Evolutionary conservation across 331 rosid genomes (phyloP).

Genomic region (Quercus tomentella): DNA sequence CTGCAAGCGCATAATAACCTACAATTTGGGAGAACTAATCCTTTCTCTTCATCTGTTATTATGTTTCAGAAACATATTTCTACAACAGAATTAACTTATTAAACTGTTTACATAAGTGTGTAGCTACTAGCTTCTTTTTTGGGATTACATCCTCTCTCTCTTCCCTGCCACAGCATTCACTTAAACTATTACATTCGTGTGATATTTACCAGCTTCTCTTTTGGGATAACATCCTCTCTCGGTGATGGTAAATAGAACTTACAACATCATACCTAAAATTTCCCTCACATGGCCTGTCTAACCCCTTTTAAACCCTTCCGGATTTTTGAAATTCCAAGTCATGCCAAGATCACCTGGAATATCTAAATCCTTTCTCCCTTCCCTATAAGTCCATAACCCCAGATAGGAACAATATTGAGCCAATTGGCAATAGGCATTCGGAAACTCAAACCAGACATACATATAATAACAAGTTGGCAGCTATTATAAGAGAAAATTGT

Average conservation of each 20-base stretch:
- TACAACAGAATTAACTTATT: no score
- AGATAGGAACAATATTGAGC: neutral
- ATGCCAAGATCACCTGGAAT: neutral
- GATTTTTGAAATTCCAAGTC: neutral
- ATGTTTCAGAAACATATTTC: no score
- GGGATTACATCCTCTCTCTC: neutral
- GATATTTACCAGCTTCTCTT: no score
- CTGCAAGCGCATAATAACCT: no score
- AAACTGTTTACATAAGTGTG: no score
- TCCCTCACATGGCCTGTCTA: neutral
- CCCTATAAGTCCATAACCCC: neutral
- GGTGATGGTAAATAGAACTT: neutral
- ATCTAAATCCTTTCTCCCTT: neutral
- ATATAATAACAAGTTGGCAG: neutral
- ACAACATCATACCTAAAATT: neutral
- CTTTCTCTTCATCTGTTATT: no score
- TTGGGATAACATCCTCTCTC: neutral
- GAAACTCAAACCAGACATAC: neutral
- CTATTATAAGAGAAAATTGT: conserved; percentile 50
- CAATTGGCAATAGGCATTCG: neutral
- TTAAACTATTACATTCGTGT: no score
- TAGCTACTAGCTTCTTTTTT: no score
- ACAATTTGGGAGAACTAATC: no score
- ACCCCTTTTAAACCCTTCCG: no score
- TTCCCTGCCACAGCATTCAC: no score